These are phyloP conservation scores for Naganishia friedmannii DNA, from an alignment of 768 basidiomycete genomes.

Conservation along the genomic window DNA sequence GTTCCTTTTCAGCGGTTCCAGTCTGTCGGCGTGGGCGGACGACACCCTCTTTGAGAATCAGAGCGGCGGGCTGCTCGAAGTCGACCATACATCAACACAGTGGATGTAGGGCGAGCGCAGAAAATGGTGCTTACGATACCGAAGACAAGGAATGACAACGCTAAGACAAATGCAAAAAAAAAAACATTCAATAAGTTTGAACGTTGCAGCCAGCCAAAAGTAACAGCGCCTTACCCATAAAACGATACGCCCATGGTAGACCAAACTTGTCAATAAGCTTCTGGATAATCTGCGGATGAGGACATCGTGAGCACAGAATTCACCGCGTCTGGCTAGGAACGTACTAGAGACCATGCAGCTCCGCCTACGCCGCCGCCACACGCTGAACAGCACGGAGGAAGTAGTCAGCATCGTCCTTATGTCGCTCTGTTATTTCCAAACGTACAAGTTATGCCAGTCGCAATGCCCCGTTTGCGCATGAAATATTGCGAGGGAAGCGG, in stretches of 20 bases:
- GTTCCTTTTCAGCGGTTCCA: constrained; percentile 2
- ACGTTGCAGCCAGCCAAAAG: background rate
- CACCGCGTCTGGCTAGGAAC: background rate
- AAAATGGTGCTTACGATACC: background rate
- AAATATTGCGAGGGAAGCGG: constrained; percentile 31
- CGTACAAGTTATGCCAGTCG: constrained; percentile 32
- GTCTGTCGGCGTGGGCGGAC: constrained; percentile 2
- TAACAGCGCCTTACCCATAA: constrained; percentile 12
- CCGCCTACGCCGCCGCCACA: constrained; percentile 25
- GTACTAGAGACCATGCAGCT: constrained; percentile 26
- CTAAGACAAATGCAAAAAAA: background rate
- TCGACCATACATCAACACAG: background rate
- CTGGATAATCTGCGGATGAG: constrained; percentile 11
- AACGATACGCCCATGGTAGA: constrained; percentile 22
- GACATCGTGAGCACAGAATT: background rate
- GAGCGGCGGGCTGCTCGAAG: constrained; percentile 13
- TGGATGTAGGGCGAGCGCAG: background rate
- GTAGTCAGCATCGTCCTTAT: background rate
- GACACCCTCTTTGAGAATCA: constrained; percentile 7
- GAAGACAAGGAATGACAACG: constrained; percentile 1
- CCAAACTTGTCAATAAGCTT: constrained; percentile 23
- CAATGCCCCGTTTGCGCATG: constrained; percentile 30
- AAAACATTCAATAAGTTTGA: background rate
- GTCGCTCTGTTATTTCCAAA: background rate
- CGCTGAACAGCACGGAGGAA: background rate